phyloP scores from a whole-genome alignment of 176 grass and related monocot genomes.

The Puccinellia tenuiflora region DNA sequence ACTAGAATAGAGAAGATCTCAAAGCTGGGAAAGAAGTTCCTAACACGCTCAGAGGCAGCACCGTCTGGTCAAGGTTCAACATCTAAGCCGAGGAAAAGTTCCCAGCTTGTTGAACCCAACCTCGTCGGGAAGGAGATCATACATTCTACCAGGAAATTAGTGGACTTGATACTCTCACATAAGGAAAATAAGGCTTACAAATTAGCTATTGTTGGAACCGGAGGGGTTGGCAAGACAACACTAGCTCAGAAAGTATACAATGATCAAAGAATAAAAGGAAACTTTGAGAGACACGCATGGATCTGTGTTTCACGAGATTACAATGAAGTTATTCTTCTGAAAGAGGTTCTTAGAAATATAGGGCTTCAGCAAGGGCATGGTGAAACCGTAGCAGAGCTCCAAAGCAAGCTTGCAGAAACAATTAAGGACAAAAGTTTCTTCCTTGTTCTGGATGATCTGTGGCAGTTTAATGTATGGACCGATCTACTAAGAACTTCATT shows the following conservation, averaged over 20 bases:
- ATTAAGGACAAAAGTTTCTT: slow-evolving; percentile 20
- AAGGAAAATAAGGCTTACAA: slow-evolving; percentile 2
- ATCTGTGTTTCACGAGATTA: slow-evolving; percentile 29
- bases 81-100: not conserved
- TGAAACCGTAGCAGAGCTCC: slow-evolving; percentile 16
- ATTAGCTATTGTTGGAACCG: slow-evolving; percentile 22
- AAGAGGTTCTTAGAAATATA: not conserved
- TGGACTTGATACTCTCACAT: not conserved
- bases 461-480: slow-evolving; percentile 12
- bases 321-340: not conserved
- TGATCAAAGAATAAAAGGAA: slow-evolving; percentile 9
- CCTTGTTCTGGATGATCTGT: slow-evolving; percentile 39
- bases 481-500: slow-evolving; percentile 21
- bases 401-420: not conserved
- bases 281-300: slow-evolving; percentile 17
- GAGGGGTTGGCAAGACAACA: slow-evolving; percentile 41
- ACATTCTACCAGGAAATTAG: not conserved
- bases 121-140: not conserved
- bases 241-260: slow-evolving; percentile 38
- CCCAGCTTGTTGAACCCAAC: slow-evolving; percentile 17
- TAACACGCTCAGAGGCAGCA: not conserved
- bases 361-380: not conserved
- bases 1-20: not conserved
- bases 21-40: not conserved
- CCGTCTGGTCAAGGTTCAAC: not conserved